A percentile compares a stretch with the other conserved stretches of the same genome.
Conservation (phyloP, 306 rosid species). For the Lotus japonicus region DNA sequence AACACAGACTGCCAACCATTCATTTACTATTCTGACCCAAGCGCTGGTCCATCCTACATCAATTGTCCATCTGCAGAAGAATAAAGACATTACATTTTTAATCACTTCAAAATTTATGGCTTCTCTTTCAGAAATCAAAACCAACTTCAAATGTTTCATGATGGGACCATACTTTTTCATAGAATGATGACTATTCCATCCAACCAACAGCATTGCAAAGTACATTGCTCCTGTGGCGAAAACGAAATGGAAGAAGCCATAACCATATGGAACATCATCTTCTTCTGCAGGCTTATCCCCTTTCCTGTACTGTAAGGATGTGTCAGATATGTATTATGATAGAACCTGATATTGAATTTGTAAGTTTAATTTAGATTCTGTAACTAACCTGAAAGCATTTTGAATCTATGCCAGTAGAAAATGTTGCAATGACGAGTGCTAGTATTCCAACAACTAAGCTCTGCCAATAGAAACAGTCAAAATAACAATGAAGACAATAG, state of each 20-base stretch:
- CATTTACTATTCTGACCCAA: conserved; percentile 93
- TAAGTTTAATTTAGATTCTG: conserved; percentile 21
- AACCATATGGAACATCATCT: conserved; percentile 93
- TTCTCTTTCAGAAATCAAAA: background rate
- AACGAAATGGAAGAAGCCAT: conserved; percentile 96
- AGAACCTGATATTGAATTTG: conserved; percentile 6
- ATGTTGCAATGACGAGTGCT: conserved; percentile 82
- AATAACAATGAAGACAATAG: conserved; percentile 1
- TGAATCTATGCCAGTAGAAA: conserved; percentile 96
- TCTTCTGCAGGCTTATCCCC: conserved; percentile 49
- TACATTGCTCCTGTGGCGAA: conserved; percentile 98
- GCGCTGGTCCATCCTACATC: conserved; percentile 98
- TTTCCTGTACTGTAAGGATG: conserved; percentile 59
- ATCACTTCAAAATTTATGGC: background rate
- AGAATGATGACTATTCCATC: conserved; percentile 82
- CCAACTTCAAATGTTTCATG: background rate
- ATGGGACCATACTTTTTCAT: conserved; percentile 56
- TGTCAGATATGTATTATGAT: conserved; percentile 23
- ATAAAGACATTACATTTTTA: background rate
- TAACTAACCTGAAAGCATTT: conserved; percentile 77
- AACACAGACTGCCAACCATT: conserved; percentile 91
- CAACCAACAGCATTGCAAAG: conserved; percentile 89
- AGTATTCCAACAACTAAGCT: conserved; percentile 80
- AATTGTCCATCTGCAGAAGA: conserved; percentile 75
- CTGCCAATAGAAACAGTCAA: conserved; percentile 45